These are phyloP conservation scores for Kuraishia borneana DNA, from an alignment of 805 yeast species.

Conservation along the genomic window DNA sequence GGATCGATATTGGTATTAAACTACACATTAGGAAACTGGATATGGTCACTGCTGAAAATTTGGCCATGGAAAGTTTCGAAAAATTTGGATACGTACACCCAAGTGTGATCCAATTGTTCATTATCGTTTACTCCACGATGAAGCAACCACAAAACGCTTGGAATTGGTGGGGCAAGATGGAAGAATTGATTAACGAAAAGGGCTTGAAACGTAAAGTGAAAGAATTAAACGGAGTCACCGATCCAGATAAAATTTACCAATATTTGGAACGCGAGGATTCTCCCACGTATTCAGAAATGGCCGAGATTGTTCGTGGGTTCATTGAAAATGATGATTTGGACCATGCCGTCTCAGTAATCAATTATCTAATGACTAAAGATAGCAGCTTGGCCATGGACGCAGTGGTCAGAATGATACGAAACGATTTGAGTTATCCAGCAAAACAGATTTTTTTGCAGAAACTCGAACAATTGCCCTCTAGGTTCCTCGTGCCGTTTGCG, in stretches of 20 bases:
- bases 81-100: constrained; percentile 24
- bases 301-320: constrained; percentile 12
- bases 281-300: constrained; percentile 13
- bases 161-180: constrained; percentile 20
- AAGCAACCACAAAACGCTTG: constrained; percentile 16
- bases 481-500: constrained; percentile 1
- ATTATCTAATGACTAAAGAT: constrained; percentile 10
- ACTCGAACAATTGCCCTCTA: constrained; percentile 3
- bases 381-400: constrained; percentile 12
- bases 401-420: constrained; percentile 8
- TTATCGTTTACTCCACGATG: constrained; percentile 19
- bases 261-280: constrained; percentile 18
- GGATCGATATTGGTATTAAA: constrained; percentile 39
- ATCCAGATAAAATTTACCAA: constrained; percentile 10
- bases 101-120: constrained; percentile 21
- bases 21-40: constrained; percentile 23
- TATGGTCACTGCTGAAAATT: constrained; percentile 22
- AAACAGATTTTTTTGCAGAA: constrained; percentile 12
- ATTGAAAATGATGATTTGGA: constrained; percentile 9
- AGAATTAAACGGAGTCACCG: constrained; percentile 10
- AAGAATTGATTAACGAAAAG: constrained; percentile 13
- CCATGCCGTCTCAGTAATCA: constrained; percentile 9
- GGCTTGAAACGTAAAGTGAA: constrained; percentile 11
- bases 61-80: constrained; percentile 16
- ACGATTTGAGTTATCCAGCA: constrained; percentile 10